Base-by-base conservation (phyloP, 305 asterid species). In the Fraxinus paxiana region DNA sequence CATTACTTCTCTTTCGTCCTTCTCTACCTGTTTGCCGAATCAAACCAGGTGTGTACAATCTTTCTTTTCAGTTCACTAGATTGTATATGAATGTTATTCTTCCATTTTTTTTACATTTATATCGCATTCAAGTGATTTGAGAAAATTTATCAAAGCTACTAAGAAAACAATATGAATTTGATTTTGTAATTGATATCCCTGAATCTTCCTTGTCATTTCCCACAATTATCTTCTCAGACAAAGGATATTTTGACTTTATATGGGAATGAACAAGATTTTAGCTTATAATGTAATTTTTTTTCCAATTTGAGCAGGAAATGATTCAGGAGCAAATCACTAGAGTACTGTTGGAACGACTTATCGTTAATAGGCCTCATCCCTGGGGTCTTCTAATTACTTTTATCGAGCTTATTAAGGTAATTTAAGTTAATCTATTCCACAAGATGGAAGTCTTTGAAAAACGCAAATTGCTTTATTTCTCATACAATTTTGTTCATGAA, bases 281-380 rank as follows among this genome's bases (percentile, higher is more conserved):
- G 31, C 30, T 22, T 18, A 18, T 79, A 3, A 73, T 59, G 41
- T 26, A 5, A 13, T 75, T 22, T 30, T 8, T 8, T 0, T 33
- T 61, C 17, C 10, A 26, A 67, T 73, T 69, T 26, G 34, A 75
- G 92, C 96, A 94, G 98, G 99, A 96, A 86, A 86, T 86, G 87
- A 89, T 96, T 83, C 98, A 94, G 87, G 99, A 94, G 83, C 99
- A 96, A 83, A 96, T 96, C 83, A 96, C 99, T 30, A 87, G 99
- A 74, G 99, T 96, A 30, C 87, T 96, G 20, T 83, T 96, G 85
- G 99, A 96, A 81, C 95, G 98, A 37, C 88, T 94, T 63, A 94
- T 93, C 33, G 99, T 96, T 33, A 94, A 94, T 75, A 88, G 98
- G 82, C 98, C 99, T 80, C 98, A 94, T 85, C 99, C 99, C 0